Evolutionary conservation across 2,329 filamentous ascomycete genomes (phyloP), one percentile per base, ranked within the genome.

Genomic region (Teratosphaeria pseudoeucalypti): DNA sequence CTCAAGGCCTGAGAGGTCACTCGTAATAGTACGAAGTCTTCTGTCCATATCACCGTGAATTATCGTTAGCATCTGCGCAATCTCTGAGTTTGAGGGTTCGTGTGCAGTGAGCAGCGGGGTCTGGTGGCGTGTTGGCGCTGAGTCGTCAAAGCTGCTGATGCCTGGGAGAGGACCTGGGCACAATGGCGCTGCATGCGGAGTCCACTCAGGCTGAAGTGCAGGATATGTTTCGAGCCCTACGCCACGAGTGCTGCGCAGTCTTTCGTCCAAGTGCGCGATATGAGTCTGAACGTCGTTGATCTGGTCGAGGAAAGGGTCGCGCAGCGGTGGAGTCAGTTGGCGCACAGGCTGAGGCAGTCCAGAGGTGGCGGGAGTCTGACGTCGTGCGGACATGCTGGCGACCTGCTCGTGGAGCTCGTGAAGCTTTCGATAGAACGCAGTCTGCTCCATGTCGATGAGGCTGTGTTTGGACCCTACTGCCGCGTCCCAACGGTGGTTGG

Each of bases 381-480:
- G 53, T 26, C 43, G 55, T n/a, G 55, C 52, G 9, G 63, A 57
- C 64, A 69, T 64, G 23, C 64, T 54, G 26, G 58, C 55, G 52
- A 69, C 60, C 12, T 62, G 64, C n/a, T 61, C 52, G 37, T 68
- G 68, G 34, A 68, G 63, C 52, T 60, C 52, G 16, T 61, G 55
- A n/a, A 70, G 62, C 61, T 68, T 63, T 23, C 54, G 60, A 29
- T 65, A 62, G 58, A 68, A 69, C 12, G 62, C 63, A n/a, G 27
- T 54, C 47, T 67, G 62, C 61, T 68, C 65, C 67, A 69, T 69
- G 56, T 27, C 19, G 56, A 12, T 10, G 27, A 26, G 29, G 39
- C 43, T 23, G 29, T n/a, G 12, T 39, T 14, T 6, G 54, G 16
- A 34, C 23, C 52, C 26, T 54, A 9, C 16, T 19, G n/a, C n/a